Conservation (phyloP, 2,329 filamentous ascomycete species). For the Stemphylium vesicarium region DNA sequence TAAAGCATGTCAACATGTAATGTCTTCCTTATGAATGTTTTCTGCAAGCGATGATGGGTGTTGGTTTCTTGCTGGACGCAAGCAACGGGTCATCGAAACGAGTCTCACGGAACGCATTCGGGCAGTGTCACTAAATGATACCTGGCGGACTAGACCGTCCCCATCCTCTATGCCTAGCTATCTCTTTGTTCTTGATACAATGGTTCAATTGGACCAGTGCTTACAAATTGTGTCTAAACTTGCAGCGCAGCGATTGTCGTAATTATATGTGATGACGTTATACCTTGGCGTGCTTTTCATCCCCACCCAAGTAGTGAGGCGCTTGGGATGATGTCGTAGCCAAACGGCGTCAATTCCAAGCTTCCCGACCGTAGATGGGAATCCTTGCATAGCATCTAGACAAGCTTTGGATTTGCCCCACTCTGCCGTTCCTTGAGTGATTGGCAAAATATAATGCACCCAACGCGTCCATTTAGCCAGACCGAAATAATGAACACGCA, state of each 20-base stretch:
- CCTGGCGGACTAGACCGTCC: slow-evolving; percentile 43
- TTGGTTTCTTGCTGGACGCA: slow-evolving; percentile 28
- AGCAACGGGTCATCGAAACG: slow-evolving; percentile 30
- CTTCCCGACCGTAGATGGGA: not conserved
- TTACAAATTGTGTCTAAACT: not conserved
- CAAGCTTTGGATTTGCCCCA: slow-evolving; percentile 8
- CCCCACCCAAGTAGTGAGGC: not conserved
- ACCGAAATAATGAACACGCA: not conserved
- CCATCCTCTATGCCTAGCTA: slow-evolving; percentile 30
- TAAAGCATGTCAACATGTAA: slow-evolving; percentile 12
- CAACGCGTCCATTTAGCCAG: not conserved
- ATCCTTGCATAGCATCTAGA: not conserved
- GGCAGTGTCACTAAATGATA: slow-evolving; percentile 46
- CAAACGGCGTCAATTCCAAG: not conserved
- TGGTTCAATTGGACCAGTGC: slow-evolving; percentile 1
- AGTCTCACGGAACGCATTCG: slow-evolving; percentile 27
- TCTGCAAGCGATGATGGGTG: slow-evolving; percentile 19
- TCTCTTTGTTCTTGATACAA: slow-evolving; percentile 15
- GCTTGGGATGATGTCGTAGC: not conserved
- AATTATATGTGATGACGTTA: slow-evolving; percentile 2
- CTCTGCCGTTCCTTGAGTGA: not conserved
- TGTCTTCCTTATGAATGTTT: slow-evolving; percentile 23
- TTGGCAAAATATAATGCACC: not conserved
- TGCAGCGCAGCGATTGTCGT: not conserved
- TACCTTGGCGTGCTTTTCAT: not conserved